Percentiles rank a stretch among this genome's conserved stretches.
These are phyloP conservation scores for Conoideocrella luteorostrata DNA, from an alignment of 2,329 filamentous ascomycete genomes.

Conservation along the genomic window DNA sequence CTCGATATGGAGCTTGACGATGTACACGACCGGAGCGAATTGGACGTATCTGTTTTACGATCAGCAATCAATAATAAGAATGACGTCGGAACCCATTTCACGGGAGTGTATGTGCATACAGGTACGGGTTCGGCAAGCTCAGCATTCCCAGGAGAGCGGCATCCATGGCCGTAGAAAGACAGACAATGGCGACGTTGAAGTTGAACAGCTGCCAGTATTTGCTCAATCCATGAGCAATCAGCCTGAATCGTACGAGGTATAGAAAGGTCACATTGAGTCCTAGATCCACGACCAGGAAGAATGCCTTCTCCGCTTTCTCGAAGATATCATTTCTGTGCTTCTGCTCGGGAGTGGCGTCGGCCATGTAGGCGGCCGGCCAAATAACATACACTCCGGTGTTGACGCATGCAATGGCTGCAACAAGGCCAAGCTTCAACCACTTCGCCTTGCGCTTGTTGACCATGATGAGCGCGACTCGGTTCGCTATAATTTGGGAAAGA, in stretches of 20 bases:
- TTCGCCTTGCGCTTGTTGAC: constrained; percentile 26
- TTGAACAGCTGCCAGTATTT: constrained; percentile 44
- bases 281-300: constrained; percentile 43
- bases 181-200: constrained; percentile 42
- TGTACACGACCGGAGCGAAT: constrained; percentile 45
- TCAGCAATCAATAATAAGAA: neutral
- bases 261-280: constrained; percentile 45
- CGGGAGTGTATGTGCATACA: constrained; percentile 3
- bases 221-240: constrained; percentile 39
- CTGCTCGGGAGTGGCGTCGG: constrained; percentile 3
- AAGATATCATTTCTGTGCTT: constrained; percentile 15
- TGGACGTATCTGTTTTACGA: constrained; percentile 29
- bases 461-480: constrained; percentile 36
- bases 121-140: constrained; percentile 12
- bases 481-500: constrained; percentile 38
- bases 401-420: constrained; percentile 25
- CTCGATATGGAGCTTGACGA: constrained; percentile 48
- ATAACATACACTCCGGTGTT: constrained; percentile 34
- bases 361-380: constrained; percentile 31
- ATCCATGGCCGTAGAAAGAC: constrained; percentile 43
- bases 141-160: constrained; percentile 19
- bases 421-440: constrained; percentile 29
- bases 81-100: constrained; percentile 2
- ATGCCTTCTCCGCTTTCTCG: constrained; percentile 31
- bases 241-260: constrained; percentile 34